phyloP scores from a whole-genome alignment of 2,329 filamentous ascomycete species.

The Elsinoe ampelina region DNA sequence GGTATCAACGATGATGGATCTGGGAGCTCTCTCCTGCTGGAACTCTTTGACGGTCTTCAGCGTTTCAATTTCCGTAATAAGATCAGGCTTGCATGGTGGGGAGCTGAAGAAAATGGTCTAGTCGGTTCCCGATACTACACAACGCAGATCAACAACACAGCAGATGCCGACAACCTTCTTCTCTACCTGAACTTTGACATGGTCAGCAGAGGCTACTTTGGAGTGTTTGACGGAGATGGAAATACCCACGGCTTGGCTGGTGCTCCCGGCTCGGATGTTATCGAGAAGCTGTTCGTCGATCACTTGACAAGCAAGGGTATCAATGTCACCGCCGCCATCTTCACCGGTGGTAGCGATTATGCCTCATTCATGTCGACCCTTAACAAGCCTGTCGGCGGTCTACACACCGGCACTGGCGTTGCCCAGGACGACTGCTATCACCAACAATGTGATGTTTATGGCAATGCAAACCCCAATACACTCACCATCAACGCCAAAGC shows the following conservation, averaged over 20 bases:
- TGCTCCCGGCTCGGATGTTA: conserved; percentile 3
- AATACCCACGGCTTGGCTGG: conserved; percentile 5
- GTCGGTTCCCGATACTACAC: conserved; percentile 30
- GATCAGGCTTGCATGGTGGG: conserved; percentile 33
- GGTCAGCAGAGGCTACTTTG: conserved; percentile 14
- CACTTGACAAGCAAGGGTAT: conserved; percentile 8
- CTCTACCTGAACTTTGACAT: conserved; percentile 36
- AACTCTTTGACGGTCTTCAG: conserved; percentile 26
- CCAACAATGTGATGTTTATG: conserved; percentile 41
- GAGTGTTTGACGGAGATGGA: conserved; percentile 3
- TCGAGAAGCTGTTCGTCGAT: conserved; percentile 8
- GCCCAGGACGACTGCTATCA: conserved; percentile 42
- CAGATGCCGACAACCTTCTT: conserved; percentile 27
- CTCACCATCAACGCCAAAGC: conserved; percentile 8
- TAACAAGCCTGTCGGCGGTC: conserved; percentile 9
- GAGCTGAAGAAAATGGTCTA: conserved; percentile 31
- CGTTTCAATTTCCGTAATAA: conserved; percentile 32
- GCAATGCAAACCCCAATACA: conserved; percentile 39
- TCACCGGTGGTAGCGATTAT: conserved; percentile 2
- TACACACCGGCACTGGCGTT: conserved; percentile 3
- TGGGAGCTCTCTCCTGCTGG: conserved; percentile 29
- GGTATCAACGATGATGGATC: conserved; percentile 35
- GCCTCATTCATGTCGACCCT: conserved; percentile 7
- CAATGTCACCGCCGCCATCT: conserved; percentile 9
- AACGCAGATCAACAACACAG: conserved; percentile 18